Evolutionary conservation across 2,329 filamentous ascomycete genomes (phyloP).

Genomic region (Calonectria naviculata): DNA sequence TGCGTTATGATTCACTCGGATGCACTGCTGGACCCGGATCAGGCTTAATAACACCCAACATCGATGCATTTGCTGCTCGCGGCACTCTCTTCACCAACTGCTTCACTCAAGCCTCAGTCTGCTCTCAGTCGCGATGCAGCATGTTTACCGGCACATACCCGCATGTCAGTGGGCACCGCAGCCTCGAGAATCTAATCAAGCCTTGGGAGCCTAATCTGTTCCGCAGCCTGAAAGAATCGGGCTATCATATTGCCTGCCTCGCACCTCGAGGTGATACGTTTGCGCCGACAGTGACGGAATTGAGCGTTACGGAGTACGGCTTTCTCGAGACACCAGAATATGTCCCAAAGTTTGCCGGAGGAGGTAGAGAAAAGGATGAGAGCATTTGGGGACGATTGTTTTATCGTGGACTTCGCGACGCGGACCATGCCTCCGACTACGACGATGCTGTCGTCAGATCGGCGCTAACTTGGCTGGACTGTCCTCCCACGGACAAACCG

Average conservation of each 20-base stretch:
- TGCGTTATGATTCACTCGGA: slow-evolving; percentile 56
- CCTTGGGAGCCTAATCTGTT: slow-evolving; percentile 61
- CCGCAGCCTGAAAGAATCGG: slow-evolving; percentile 53
- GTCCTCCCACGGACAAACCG: slow-evolving; percentile 51
- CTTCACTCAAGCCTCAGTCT: slow-evolving; percentile 58
- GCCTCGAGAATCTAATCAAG: slow-evolving; percentile 58
- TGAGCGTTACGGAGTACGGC: slow-evolving; percentile 57
- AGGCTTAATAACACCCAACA: slow-evolving; percentile 51
- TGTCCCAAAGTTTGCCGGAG: slow-evolving; percentile 43
- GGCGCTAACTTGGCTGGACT: slow-evolving; percentile 56
- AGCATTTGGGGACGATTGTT: slow-evolving; percentile 53
- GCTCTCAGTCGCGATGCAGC: slow-evolving; percentile 57
- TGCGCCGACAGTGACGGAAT: slow-evolving; percentile 54
- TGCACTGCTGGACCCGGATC: slow-evolving; percentile 43
- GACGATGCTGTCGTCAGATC: slow-evolving; percentile 55
- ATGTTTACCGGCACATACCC: slow-evolving; percentile 61
- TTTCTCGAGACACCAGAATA: slow-evolving; percentile 53
- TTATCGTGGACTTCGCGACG: slow-evolving; percentile 53
- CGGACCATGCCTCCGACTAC: slow-evolving; percentile 52
- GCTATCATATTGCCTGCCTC: slow-evolving; percentile 60
- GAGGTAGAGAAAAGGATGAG: slow-evolving; percentile 37
- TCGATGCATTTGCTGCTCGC: slow-evolving; percentile 51
- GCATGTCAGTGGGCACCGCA: slow-evolving; percentile 58
- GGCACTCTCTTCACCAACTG: slow-evolving; percentile 57
- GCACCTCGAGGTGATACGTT: slow-evolving; percentile 55